Evolutionary conservation across 768 basidiomycete genomes (phyloP), one percentile per base, ranked within the genome.

Genomic region (Tricholoma furcatifolium): DNA sequence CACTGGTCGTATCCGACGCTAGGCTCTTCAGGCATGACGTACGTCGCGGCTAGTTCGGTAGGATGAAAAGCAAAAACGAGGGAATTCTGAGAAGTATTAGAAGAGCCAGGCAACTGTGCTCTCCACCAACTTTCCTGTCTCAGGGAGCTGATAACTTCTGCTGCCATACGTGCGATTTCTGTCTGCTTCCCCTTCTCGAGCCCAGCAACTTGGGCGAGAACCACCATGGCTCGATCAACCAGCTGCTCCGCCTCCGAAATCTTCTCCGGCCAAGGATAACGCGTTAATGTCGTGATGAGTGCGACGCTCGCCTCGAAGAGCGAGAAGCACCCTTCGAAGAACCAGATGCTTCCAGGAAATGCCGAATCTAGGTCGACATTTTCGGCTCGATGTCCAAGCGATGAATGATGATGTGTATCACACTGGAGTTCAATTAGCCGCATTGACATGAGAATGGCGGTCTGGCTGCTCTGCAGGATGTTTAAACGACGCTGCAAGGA

Each of bases 291-390:
- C 20, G 74, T 73, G 32, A 74, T 65, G 18, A 80, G 70, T 51
- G 74, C 74, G 48, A 81, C 71, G 14, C 74, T 70, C 24, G 74
- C 76, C 60, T 80, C 78, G 55, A 78, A 75, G 10, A 78, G 65
- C 7, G 74, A 71, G 60, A 73, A 71, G 53, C 72, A 76, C 5
- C 74, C 75, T 53, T 70, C 70, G 55, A 76, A 77, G 48, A 68
- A 68, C 74, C 74, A 77, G 53, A 63, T 65, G 54, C 56, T 66
- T 17, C 69, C 72, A 21, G 69, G 66, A 39, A 67, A 65, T 10
- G 58, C 50, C 21, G 60, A 60, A 21, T 46, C 58, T 41, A 53
- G 58, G 24, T 57, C 48, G 24, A 44, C 59, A 24, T 65, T 58
- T 50, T 62, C 55, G 35, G 47, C 58, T 56, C 50, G 64, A 40